Evolutionary conservation across 2,329 filamentous ascomycete genomes (phyloP).

Genomic region (Pleomassaria siparia): DNA sequence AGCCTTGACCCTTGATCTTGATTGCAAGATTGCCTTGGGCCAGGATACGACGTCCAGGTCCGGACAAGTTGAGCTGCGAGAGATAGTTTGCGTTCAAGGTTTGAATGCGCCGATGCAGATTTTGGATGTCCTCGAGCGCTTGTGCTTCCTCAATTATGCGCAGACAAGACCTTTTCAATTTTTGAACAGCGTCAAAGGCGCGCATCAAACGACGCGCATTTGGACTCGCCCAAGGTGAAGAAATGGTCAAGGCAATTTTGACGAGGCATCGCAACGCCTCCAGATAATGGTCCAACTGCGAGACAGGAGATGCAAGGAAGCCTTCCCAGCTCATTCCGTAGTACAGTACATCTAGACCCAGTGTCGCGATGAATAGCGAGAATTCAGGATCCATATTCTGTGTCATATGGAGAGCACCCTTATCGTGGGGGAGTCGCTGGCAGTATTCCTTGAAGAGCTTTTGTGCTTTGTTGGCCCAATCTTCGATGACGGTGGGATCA

Average conservation of each 20-base stretch:
- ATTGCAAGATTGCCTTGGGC: constrained; percentile 29
- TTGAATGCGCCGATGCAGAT: constrained; percentile 25
- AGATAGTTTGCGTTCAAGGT: constrained; percentile 18
- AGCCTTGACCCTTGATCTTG: constrained; percentile 30
- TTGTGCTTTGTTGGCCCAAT: constrained; percentile 22
- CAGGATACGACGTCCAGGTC: constrained; percentile 19
- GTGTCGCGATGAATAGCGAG: constrained; percentile 23
- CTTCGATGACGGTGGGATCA: constrained; percentile 23
- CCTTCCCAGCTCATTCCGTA: constrained; percentile 33
- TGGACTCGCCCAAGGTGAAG: constrained; percentile 4
- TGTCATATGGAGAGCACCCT: constrained; percentile 25
- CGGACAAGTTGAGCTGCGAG: constrained; percentile 18
- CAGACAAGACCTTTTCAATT: constrained; percentile 13
- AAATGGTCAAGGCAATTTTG: constrained; percentile 6
- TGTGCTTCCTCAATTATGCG: constrained; percentile 17
- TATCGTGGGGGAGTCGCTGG: constrained; percentile 25
- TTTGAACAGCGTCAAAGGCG: constrained; percentile 16
- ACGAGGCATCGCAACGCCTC: constrained; percentile 18
- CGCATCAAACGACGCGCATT: constrained; percentile 14
- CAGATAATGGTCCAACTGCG: constrained; percentile 25
- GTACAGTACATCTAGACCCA: constrained; percentile 27
- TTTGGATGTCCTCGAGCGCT: constrained; percentile 24
- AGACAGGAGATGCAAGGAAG: constrained; percentile 24
- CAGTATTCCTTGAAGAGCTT: constrained; percentile 27
- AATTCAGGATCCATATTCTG: constrained; percentile 25